Conservation (phyloP, 176 grass and related monocot genomes). For the Rhipidocladum racemiflorum region DNA sequence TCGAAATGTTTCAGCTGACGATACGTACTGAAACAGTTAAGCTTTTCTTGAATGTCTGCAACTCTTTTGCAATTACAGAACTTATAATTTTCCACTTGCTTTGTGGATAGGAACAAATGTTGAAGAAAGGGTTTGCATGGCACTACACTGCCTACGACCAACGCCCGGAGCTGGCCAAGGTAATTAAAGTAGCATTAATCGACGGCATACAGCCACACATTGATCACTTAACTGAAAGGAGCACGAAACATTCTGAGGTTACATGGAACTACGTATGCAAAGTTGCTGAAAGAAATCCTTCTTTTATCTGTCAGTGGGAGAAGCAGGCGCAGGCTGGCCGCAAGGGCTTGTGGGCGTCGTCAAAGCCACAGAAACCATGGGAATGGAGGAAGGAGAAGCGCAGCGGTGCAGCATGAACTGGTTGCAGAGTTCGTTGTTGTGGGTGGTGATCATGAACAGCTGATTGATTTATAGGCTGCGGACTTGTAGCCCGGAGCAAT, state of each 20-base stretch:
- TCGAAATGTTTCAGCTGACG: neutral
- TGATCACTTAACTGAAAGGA: neutral
- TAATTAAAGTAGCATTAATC: slow-evolving; percentile 19
- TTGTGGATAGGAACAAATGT: slow-evolving; percentile 68
- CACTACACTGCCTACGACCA: slow-evolving; percentile 87
- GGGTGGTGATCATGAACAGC: neutral
- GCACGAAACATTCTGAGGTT: neutral
- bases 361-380: slow-evolving; percentile 87
- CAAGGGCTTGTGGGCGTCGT: slow-evolving; percentile 73
- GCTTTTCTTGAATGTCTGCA: neutral
- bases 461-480: neutral
- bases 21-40: neutral
- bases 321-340: slow-evolving; percentile 60
- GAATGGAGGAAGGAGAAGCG: slow-evolving; percentile 80
- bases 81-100: neutral
- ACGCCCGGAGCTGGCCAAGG: slow-evolving; percentile 73
- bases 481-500: neutral
- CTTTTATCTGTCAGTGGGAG: slow-evolving; percentile 58
- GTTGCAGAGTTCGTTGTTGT: neutral
- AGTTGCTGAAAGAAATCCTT: neutral
- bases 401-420: slow-evolving; percentile 45
- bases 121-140: slow-evolving; percentile 94
- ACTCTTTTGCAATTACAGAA: neutral
- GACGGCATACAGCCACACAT: neutral
- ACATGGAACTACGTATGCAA: neutral